Conservation (phyloP, 1,284 basidiomycete species). For the Coniophora puteana region DNA sequence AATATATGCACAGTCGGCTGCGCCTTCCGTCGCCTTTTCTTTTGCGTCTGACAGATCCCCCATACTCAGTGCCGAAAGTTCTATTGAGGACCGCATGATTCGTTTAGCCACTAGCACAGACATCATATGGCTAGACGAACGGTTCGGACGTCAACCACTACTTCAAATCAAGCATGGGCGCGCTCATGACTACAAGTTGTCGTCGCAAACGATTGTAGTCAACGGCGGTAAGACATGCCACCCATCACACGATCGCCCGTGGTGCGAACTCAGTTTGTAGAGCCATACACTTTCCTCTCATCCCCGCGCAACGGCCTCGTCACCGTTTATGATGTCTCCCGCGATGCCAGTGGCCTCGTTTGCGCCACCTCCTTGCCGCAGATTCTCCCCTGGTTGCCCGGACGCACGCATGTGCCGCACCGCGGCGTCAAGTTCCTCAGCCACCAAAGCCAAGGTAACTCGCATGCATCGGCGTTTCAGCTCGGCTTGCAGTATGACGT, state of each 20-base stretch:
- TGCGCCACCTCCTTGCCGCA: slow-evolving; percentile 38
- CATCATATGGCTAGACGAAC: slow-evolving; percentile 64
- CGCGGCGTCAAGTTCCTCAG: too few species aligned
- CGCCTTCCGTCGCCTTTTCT: too few species aligned
- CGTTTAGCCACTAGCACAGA: slow-evolving; percentile 56
- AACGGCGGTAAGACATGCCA: slow-evolving; percentile 31
- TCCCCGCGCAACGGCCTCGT: slow-evolving; percentile 55
- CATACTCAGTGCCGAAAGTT: too few species aligned
- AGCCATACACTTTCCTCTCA: slow-evolving; percentile 47
- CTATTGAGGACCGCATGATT: slow-evolving; percentile 37
- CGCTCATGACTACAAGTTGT: slow-evolving; percentile 55
- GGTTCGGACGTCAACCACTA: slow-evolving; percentile 51
- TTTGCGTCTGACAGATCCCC: too few species aligned
- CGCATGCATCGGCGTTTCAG: too few species aligned
- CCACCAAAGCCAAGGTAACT: too few species aligned
- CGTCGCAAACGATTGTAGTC: slow-evolving; percentile 34
- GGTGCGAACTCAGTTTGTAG: slow-evolving; percentile 17
- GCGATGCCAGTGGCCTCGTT: slow-evolving; percentile 34
- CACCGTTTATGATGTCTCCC: slow-evolving; percentile 59
- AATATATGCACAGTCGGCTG: slow-evolving; percentile 19
- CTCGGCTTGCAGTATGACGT: too few species aligned
- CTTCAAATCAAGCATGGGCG: slow-evolving; percentile 59
- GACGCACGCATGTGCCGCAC: too few species aligned
- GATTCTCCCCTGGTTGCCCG: too few species aligned
- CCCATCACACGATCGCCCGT: background rate